Conservation (phyloP, 73 alveolate species). For the Paramecium biaurelia region DNA sequence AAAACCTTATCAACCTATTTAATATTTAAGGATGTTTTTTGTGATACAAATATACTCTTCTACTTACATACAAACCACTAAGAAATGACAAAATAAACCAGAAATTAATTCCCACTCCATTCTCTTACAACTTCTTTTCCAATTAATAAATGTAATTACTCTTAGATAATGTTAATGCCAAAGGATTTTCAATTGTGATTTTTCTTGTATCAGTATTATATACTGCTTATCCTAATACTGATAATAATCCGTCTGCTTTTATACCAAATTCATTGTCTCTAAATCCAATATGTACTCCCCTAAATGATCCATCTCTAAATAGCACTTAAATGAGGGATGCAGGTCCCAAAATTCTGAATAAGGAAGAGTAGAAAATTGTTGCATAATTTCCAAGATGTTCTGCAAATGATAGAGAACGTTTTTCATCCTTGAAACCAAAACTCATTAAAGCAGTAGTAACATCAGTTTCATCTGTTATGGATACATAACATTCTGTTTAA, state of each 20-base stretch:
- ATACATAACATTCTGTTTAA: neutral
- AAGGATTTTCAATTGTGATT: neutral
- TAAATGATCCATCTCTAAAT: neutral
- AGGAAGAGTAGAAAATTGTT: neutral
- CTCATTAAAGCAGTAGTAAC: neutral
- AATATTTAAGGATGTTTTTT: neutral
- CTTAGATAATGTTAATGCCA: conserved; percentile 18
- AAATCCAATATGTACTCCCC: conserved; percentile 37
- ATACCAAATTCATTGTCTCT: conserved; percentile 50
- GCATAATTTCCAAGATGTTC: neutral
- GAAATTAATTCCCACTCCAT: neutral
- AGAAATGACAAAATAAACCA: neutral
- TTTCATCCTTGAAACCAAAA: conserved; percentile 10
- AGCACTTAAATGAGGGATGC: neutral
- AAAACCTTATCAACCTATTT: neutral
- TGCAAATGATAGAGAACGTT: neutral
- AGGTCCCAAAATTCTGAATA: conserved; percentile 21
- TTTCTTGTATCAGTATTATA: neutral
- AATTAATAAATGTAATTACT: neutral
- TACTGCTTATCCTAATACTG: neutral
- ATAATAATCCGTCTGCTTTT: conserved; percentile 6
- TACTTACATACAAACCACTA: neutral
- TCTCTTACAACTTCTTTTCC: neutral
- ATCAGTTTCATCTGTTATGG: neutral
- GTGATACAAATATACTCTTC: neutral